Evolutionary conservation across 2,329 filamentous ascomycete species (phyloP).

Genomic region (Akanthomyces dipterigenus): DNA sequence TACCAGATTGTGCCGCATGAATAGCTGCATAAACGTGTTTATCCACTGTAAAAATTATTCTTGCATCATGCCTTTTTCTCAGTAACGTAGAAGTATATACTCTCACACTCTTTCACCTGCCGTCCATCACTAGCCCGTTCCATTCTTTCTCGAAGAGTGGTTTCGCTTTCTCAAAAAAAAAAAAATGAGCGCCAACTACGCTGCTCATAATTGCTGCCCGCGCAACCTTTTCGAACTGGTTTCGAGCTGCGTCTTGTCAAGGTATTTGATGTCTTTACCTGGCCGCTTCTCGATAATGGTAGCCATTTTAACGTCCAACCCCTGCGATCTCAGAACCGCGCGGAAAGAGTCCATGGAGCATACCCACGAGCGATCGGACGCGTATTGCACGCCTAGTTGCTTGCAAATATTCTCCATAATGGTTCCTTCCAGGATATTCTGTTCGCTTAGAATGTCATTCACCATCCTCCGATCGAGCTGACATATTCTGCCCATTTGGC

Average conservation of each 20-base stretch:
- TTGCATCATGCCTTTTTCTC: not conserved
- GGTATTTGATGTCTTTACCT: slow-evolving; percentile 19
- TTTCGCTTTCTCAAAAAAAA: slow-evolving; percentile 19
- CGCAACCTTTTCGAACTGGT: not conserved
- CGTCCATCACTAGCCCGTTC: slow-evolving; percentile 22
- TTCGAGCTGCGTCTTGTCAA: slow-evolving; percentile 4
- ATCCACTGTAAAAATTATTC: slow-evolving; percentile 10
- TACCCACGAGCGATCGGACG: not conserved
- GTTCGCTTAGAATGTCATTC: slow-evolving; percentile 28
- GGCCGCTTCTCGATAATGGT: slow-evolving; percentile 21
- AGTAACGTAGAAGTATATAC: slow-evolving; percentile 18
- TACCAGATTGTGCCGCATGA: not conserved
- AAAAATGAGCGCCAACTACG: slow-evolving; percentile 14
- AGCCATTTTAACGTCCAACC: slow-evolving; percentile 21
- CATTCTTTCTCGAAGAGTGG: slow-evolving; percentile 26
- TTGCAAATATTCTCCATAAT: slow-evolving; percentile 23
- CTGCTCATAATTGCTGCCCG: not conserved
- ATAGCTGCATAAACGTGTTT: not conserved
- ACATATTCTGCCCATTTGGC: slow-evolving; percentile 24
- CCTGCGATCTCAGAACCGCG: slow-evolving; percentile 21
- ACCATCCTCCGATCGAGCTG: slow-evolving; percentile 21
- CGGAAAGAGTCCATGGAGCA: slow-evolving; percentile 14
- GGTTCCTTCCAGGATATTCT: slow-evolving; percentile 19
- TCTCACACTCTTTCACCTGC: slow-evolving; percentile 20
- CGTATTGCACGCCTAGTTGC: slow-evolving; percentile 20